Conservation (phyloP, 371 early-diverging fungal species). For the Batkoa obscura region DNA sequence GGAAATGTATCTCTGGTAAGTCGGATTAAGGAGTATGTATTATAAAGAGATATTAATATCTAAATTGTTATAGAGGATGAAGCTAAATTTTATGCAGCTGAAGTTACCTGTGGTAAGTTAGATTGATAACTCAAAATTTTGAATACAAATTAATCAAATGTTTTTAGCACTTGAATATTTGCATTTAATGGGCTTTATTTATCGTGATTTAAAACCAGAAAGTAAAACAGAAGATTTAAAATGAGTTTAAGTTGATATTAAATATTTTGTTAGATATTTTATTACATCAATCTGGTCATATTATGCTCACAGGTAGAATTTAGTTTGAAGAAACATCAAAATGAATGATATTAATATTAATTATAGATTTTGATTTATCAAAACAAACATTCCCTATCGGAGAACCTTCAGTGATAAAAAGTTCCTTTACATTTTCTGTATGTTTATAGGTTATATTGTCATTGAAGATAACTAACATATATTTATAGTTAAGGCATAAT, state of each 20-base stretch:
- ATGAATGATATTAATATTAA: background rate
- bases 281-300: constrained; percentile 83
- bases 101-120: constrained; percentile 45
- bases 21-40: background rate
- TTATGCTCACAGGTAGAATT: constrained; percentile 56
- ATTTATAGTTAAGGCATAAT: constrained; percentile 5
- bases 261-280: constrained; percentile 46
- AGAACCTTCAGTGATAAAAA: constrained; percentile 53
- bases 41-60: background rate
- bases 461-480: background rate
- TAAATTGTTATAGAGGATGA: constrained; percentile 38
- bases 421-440: constrained; percentile 12
- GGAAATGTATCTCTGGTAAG: constrained; percentile 7
- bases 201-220: constrained; percentile 98
- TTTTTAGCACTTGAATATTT: constrained; percentile 75
- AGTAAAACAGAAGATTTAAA: constrained; percentile 32
- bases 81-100: constrained; percentile 94
- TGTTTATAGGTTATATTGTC: constrained; percentile 6
- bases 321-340: too few relatives aligned
- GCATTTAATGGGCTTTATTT: constrained; percentile 91
- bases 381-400: constrained; percentile 66
- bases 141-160: background rate
- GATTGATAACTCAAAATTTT: background rate
- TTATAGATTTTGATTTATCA: constrained; percentile 79
- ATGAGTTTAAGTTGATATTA: background rate